phyloP scores from a whole-genome alignment of 176 grass and related monocot genomes.

The Avena sativa region DNA sequence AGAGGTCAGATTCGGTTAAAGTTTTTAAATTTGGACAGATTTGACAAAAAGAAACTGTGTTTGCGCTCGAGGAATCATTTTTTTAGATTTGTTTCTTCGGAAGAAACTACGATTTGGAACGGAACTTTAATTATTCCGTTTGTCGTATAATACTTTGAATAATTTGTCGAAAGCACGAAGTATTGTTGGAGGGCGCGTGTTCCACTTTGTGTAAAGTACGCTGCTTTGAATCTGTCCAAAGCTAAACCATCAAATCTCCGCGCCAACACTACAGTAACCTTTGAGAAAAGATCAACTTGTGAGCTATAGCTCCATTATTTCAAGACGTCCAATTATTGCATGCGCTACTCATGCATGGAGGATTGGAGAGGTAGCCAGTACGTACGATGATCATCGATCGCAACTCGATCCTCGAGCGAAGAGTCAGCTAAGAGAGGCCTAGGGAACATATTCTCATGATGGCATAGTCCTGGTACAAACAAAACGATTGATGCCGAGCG shows the following conservation, averaged over 20 bases:
- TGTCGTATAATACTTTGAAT: neutral
- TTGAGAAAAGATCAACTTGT: neutral
- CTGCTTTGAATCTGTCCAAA: slow-evolving; percentile 21
- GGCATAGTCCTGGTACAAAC: neutral
- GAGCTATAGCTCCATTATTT: neutral
- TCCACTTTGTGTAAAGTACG: neutral
- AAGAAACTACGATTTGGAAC: neutral
- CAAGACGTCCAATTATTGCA: neutral
- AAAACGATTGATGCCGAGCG: neutral
- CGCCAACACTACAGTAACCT: no score
- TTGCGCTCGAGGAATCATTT: neutral
- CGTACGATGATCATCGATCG: neutral
- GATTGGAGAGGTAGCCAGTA: neutral
- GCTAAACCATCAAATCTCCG: slow-evolving; percentile 1
- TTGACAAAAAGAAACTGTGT: neutral
- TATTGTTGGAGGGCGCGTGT: neutral
- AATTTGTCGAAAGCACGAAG: neutral
- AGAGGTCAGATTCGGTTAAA: no score
- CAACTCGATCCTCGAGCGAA: neutral
- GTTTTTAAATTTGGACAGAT: no score
- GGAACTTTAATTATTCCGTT: neutral
- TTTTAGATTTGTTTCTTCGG: no score
- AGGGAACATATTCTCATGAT: slow-evolving; percentile 3
- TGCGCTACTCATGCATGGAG: neutral
- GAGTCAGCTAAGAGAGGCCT: neutral